Evolutionary conservation across 2,329 filamentous ascomycete genomes (phyloP), one percentile per base, ranked within the genome.

Genomic region (Exophiala alcalophila): DNA sequence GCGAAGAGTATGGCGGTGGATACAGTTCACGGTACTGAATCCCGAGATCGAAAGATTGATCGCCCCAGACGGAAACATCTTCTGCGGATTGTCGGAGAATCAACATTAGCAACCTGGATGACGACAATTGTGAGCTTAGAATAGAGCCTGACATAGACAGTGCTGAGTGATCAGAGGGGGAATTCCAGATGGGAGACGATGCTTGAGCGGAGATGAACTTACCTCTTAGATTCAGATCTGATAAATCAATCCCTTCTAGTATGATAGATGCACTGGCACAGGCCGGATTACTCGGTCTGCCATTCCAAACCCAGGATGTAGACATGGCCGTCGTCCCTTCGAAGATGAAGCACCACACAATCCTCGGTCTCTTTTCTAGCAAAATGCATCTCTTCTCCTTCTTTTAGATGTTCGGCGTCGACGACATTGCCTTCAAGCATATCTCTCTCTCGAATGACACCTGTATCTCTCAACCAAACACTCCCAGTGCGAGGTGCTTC

Each of bases 11-110:
- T 14, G 40, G 40, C 10, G 34, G 34, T 23, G 31, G 31, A 9
- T 40, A 40, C 25, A 30, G 30, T 26, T 45, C 42, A 12, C 29
- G 42, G 20, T 45, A 45, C 25, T 45, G 34, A 44, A 25, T 2
- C n/a, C n/a, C n/a, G n/a, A n/a, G n/a, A n/a, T n/a, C n/a, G n/a
- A n/a, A n/a, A n/a, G n/a, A n/a, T n/a, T n/a, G n/a, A n/a, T n/a
- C n/a, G n/a, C n/a, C n/a, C n/a, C n/a, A n/a, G n/a, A n/a, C n/a
- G n/a, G n/a, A n/a, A n/a, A n/a, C n/a, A n/a, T n/a, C n/a, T n/a
- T n/a, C n/a, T n/a, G n/a, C n/a, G n/a, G n/a, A n/a, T n/a, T n/a
- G n/a, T n/a, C n/a, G n/a, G n/a, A n/a, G n/a, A n/a, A n/a, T n/a
- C n/a, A n/a, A n/a, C n/a, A n/a, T n/a, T n/a, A n/a, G n/a, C n/a